Evolutionary conservation across 768 basidiomycete genomes (phyloP).

Genomic region (Leccinum olivaceopallidum): DNA sequence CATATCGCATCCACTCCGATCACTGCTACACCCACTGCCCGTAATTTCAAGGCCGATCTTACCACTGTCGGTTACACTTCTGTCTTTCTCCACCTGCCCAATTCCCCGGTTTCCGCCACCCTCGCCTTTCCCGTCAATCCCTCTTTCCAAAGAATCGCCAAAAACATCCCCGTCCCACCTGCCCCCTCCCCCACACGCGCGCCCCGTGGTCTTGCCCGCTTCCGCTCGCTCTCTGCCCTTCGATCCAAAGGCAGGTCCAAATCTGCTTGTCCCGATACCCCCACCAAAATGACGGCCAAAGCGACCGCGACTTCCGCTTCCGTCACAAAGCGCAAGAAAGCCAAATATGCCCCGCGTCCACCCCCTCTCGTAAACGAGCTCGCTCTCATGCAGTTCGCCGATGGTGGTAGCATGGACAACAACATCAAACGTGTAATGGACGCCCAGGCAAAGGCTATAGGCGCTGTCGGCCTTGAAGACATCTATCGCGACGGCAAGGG

Average conservation of each 20-base stretch:
- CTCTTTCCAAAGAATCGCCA: conserved; percentile 2
- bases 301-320: conserved; percentile 26
- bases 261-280: conserved; percentile 29
- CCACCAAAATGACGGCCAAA: conserved; percentile 26
- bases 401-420: conserved; percentile 59
- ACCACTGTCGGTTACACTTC: conserved; percentile 65
- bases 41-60: conserved; percentile 54
- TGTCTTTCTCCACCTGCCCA: conserved; percentile 60
- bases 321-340: conserved; percentile 52
- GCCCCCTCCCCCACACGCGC: conserved; percentile 14
- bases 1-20: conserved; percentile 44
- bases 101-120: conserved; percentile 40
- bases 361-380: conserved; percentile 64
- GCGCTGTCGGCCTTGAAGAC: conserved; percentile 41
- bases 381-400: conserved; percentile 66
- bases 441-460: conserved; percentile 50
- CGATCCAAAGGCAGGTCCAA: conserved; percentile 41
- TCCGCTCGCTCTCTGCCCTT: conserved; percentile 55
- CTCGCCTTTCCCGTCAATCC: conserved; percentile 13
- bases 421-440: conserved; percentile 57
- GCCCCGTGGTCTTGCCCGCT: conserved; percentile 40
- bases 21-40: conserved; percentile 43
- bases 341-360: conserved; percentile 45
- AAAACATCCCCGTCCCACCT: conserved; percentile 22
- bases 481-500: conserved; percentile 63